Evolutionary conservation across 306 rosid species (phyloP), one percentile per base, ranked within the genome.

Genomic region (Vigna angularis): DNA sequence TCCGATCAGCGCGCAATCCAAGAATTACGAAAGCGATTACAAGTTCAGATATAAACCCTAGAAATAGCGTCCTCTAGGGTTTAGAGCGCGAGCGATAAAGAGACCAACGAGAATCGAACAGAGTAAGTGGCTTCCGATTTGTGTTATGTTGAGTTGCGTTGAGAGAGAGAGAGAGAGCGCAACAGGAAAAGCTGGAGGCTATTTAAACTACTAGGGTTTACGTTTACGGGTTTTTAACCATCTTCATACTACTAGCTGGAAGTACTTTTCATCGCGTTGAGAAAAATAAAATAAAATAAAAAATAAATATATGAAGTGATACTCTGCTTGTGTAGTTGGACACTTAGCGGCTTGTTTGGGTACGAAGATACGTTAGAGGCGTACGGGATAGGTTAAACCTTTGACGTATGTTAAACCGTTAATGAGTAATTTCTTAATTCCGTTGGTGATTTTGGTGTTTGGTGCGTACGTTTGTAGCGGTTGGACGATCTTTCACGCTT

Each of bases 121-220:
- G 49, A 26, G 28, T 9, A 9, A 57, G 59, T 72, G 76, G 16
- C 18, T 61, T 58, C 72, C 15, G 83, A 67, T 20, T 51, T 52
- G 81, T 10, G 81, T 34, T 48, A 61, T 34, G 32, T 4, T 53
- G 32, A 16, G 69, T 38, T 55, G 62, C n/a, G 49, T 38, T 65
- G 72, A 66, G 67, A 62, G 82, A 55, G 48, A 72, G 48, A 72
- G 10, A 48, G 40, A 36, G 1, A 32, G 36, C 5, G 66, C 24
- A 61, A 42, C 3, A 50, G 66, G 18, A 58, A 56, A 61, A 45
- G 82, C 7, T n/a, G 74, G 79, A 80, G 75, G 75, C 75, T 87
- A 90, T 92, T 87, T 92, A 88, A 92, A 87, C 78, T 48, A 66
- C 83, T 89, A 89, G 97, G 97, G 97, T 91, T 91, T 83, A 88